A percentile compares a stretch with the other conserved stretches of the same genome.
Conservation (phyloP, 768 basidiomycete species). For the Pleurotus eryngii region DNA sequence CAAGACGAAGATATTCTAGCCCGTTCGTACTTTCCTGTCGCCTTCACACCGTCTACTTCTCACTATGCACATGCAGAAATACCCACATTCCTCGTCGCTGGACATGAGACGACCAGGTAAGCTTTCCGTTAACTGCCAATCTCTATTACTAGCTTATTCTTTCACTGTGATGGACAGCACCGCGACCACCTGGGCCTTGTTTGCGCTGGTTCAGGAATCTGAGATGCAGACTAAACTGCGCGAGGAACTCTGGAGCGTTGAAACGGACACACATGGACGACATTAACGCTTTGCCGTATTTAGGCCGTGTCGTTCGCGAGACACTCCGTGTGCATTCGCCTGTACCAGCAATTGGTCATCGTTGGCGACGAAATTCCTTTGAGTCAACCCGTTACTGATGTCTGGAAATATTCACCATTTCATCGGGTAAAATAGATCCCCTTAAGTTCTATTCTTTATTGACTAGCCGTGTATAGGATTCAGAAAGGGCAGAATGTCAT, state of each 20-base stretch:
- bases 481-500: constrained; percentile 26
- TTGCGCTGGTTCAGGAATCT: constrained; percentile 34
- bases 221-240: constrained; percentile 43
- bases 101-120: constrained; percentile 46
- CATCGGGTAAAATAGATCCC: constrained; percentile 21
- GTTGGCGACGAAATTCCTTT: constrained; percentile 39
- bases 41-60: neutral
- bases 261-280: constrained; percentile 48
- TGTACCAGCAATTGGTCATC: constrained; percentile 28
- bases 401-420: constrained; percentile 25
- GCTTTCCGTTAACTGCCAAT: neutral
- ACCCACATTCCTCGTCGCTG: constrained; percentile 47
- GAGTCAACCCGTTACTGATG: constrained; percentile 32
- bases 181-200: constrained; percentile 42
- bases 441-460: neutral
- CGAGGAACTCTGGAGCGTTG: constrained; percentile 37
- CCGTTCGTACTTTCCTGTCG: constrained; percentile 20
- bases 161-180: constrained; percentile 16
- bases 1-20: constrained; percentile 46
- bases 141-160: neutral
- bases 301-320: constrained; percentile 49
- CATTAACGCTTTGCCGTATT: constrained; percentile 48
- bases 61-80: constrained; percentile 30
- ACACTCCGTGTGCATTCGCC: constrained; percentile 41
- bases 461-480: constrained; percentile 13